Percentiles rank a stretch among this genome's conserved stretches.
Evolutionary conservation across 1,139 yeast genomes (phyloP).

Genomic region (Sugiyamaella novakii): DNA sequence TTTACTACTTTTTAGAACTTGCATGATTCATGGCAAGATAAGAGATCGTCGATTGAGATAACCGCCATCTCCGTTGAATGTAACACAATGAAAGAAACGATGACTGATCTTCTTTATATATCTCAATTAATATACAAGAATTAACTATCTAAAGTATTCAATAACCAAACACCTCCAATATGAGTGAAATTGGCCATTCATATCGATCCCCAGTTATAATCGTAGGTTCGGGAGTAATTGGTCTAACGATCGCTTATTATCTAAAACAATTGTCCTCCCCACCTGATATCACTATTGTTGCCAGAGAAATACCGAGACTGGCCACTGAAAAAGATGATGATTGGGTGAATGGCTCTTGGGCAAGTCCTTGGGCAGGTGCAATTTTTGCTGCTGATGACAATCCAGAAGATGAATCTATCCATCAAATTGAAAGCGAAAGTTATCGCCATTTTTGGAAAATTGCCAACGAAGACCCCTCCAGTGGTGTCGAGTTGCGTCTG

Average conservation of each 20-base stretch:
- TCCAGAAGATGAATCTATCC: constrained; percentile 43
- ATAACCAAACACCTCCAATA: too few species aligned
- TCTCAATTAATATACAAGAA: too few species aligned
- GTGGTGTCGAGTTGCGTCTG: constrained; percentile 53
- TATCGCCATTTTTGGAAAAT: constrained; percentile 48
- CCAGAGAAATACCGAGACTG: constrained; percentile 56
- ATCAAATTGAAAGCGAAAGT: constrained; percentile 54
- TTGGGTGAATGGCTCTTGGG: constrained; percentile 48
- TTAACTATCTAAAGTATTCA: too few species aligned
- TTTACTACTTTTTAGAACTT: too few species aligned
- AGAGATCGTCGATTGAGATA: too few species aligned
- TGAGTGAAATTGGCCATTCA: too few species aligned
- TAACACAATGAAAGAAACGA: too few species aligned
- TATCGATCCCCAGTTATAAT: constrained; percentile 40
- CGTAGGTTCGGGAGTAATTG: constrained; percentile 68
- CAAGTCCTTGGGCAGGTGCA: constrained; percentile 56
- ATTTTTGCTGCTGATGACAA: constrained; percentile 43
- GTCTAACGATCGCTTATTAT: constrained; percentile 58
- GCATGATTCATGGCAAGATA: too few species aligned
- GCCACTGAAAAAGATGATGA: constrained; percentile 39
- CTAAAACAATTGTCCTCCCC: constrained; percentile 48
- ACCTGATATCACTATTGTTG: constrained; percentile 50
- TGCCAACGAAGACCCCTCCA: constrained; percentile 50
- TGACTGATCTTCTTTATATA: too few species aligned
- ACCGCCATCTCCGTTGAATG: too few species aligned